Conservation (phyloP, 768 basidiomycete species). For the Pleurotus tuber-regium region DNA sequence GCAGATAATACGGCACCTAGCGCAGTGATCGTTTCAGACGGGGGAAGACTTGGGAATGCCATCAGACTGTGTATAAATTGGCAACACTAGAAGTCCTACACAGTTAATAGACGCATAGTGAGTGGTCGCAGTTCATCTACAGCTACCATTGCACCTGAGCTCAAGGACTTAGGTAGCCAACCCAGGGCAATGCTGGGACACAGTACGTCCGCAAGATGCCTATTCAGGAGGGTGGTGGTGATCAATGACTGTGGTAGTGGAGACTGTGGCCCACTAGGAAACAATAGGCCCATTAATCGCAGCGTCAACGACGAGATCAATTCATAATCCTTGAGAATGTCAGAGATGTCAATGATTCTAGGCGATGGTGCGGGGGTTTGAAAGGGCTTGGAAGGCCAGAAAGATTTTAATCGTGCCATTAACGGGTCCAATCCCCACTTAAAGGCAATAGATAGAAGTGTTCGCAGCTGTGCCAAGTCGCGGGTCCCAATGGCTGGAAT, state of each 20-base stretch:
- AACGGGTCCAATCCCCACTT: constrained; percentile 68
- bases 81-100: constrained; percentile 43
- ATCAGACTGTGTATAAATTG: constrained; percentile 7
- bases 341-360: constrained; percentile 44
- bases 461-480: constrained; percentile 61
- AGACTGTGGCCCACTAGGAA: constrained; percentile 50
- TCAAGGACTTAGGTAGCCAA: constrained; percentile 63
- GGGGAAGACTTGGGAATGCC: constrained; percentile 47
- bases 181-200: constrained; percentile 61
- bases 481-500: constrained; percentile 56
- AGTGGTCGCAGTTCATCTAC: constrained; percentile 48
- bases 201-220: constrained; percentile 57
- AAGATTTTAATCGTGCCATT: constrained; percentile 38
- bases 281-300: constrained; percentile 47
- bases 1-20: constrained; percentile 59
- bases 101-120: constrained; percentile 54
- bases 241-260: constrained; percentile 57
- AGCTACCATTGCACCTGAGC: constrained; percentile 33
- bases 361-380: constrained; percentile 17
- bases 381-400: constrained; percentile 33
- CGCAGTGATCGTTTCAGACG: constrained; percentile 63
- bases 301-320: constrained; percentile 40
- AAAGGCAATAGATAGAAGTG: constrained; percentile 64
- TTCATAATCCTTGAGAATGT: constrained; percentile 38
- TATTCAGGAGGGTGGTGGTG: constrained; percentile 52